These are phyloP conservation scores for Hypoxylon sp. DNA, from an alignment of 2,329 filamentous ascomycete species.

Conservation along the genomic window DNA sequence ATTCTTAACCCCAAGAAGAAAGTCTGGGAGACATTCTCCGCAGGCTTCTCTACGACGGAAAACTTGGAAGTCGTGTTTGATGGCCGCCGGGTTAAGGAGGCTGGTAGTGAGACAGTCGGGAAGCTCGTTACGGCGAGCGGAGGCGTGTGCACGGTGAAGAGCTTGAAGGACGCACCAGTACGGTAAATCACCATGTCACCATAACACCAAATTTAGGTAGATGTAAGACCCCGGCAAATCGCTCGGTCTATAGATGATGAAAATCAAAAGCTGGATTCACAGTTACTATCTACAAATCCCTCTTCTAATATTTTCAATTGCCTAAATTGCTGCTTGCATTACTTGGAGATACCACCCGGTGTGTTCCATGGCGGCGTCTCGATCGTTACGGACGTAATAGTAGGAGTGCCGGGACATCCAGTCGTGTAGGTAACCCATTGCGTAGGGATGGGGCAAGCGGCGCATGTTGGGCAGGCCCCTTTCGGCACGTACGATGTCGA, in stretches of 20 bases:
- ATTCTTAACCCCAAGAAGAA: conserved; percentile 99
- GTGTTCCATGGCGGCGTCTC: conserved; percentile 43
- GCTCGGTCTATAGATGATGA: conserved; percentile 16
- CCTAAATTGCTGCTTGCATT: conserved; percentile 1
- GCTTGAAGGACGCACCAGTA: conserved; percentile 83
- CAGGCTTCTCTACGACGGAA: conserved; percentile 92
- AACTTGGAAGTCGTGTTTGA: conserved; percentile 88
- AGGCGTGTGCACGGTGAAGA: conserved; percentile 86
- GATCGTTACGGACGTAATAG: conserved; percentile 42
- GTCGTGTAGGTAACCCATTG: conserved; percentile 52
- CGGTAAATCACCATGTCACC: conserved; percentile 68
- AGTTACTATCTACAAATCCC: conserved; percentile 23
- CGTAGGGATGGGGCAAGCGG: conserved; percentile 49
- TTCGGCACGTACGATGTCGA: conserved; percentile 46
- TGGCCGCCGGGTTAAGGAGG: conserved; percentile 79
- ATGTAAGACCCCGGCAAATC: conserved; percentile 12
- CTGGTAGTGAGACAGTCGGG: conserved; percentile 77
- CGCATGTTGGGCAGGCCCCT: conserved; percentile 49
- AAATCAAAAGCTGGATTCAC: conserved; percentile 43
- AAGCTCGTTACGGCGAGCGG: conserved; percentile 83
- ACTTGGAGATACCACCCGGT: neutral
- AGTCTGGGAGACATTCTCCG: conserved; percentile 97
- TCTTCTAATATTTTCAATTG: conserved; percentile 5
- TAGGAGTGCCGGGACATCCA: conserved; percentile 46
- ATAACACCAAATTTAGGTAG: conserved; percentile 13